phyloP scores from a whole-genome alignment of 2,329 filamentous ascomycete species.

The Coniochaeta sp. region DNA sequence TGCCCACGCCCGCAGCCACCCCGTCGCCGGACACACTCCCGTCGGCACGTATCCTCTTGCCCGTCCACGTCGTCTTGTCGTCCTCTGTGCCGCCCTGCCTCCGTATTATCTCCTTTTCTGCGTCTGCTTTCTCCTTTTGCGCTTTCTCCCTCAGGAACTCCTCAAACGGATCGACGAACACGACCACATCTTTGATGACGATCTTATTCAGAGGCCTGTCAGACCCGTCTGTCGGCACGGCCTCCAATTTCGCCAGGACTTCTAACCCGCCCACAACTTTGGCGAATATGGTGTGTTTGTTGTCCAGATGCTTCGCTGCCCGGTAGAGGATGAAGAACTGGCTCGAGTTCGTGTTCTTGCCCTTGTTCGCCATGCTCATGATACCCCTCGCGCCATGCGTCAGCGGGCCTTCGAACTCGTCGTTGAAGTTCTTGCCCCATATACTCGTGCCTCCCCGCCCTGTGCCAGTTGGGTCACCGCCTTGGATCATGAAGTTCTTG shows the following conservation, averaged over 20 bases:
- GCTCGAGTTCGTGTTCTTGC: conserved; percentile 92
- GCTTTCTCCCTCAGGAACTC: conserved; percentile 77
- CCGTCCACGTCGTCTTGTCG: conserved; percentile 91
- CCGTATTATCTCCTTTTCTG: conserved; percentile 54
- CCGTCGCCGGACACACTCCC: conserved; percentile 46
- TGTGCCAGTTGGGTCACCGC: conserved; percentile 87
- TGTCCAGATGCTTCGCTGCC: conserved; percentile 75
- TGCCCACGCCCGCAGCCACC: conserved; percentile 54
- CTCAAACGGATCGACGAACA: conserved; percentile 92
- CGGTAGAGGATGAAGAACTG: conserved; percentile 95
- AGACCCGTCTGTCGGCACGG: conserved; percentile 64
- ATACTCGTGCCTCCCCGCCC: conserved; percentile 84
- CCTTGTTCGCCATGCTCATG: conserved; percentile 95
- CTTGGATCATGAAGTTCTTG: conserved; percentile 95
- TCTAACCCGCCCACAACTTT: conserved; percentile 71
- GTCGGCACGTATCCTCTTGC: conserved; percentile 72
- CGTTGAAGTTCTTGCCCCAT: conserved; percentile 91
- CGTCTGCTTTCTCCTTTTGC: conserved; percentile 52
- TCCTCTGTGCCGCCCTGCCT: conserved; percentile 71
- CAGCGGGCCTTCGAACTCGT: conserved; percentile 85
- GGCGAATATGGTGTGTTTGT: conserved; percentile 96
- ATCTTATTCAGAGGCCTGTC: conserved; percentile 74
- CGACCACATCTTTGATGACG: conserved; percentile 70
- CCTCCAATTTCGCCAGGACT: conserved; percentile 69
- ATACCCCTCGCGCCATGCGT: conserved; percentile 78